Evolutionary conservation across 2,329 filamentous ascomycete species (phyloP).

Genomic region (Pseudopyrenochaeta lycopersici): DNA sequence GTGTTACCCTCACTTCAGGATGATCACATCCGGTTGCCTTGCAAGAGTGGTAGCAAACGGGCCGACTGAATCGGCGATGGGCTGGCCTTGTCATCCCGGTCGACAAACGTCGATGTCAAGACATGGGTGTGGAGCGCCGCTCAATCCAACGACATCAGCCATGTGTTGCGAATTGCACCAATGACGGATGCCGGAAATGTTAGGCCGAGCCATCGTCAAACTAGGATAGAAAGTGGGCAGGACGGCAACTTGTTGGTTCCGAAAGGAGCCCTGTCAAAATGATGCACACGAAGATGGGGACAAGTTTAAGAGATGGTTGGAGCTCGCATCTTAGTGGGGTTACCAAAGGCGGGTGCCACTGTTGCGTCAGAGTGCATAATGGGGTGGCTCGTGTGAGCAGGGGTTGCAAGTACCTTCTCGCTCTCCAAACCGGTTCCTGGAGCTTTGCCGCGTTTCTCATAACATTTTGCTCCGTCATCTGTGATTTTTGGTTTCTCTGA

Average conservation of each 20-base stretch:
- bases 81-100: not conserved
- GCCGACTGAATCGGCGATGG: not conserved
- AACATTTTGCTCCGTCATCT: conserved; percentile 40
- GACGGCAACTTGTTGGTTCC: not conserved
- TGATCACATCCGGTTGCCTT: not conserved
- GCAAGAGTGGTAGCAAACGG: not conserved
- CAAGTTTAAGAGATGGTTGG: conserved; percentile 40
- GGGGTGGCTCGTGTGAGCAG: conserved; percentile 45
- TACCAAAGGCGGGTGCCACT: conserved; percentile 34
- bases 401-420: conserved; percentile 38
- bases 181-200: conserved; percentile 1
- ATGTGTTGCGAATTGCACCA: not conserved
- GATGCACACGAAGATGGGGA: conserved; percentile 36
- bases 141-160: conserved; percentile 5
- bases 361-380: conserved; percentile 50
- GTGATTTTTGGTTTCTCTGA: conserved; percentile 21
- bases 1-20: not conserved
- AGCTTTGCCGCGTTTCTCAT: conserved; percentile 36
- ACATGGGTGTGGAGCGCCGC: conserved; percentile 9
- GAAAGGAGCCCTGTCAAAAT: not conserved
- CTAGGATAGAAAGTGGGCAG: not conserved
- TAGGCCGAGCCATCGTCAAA: conserved; percentile 1
- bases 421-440: conserved; percentile 50
- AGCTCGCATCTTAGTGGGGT: conserved; percentile 32
- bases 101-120: conserved; percentile 11